These are phyloP conservation scores for Pseudocercospora fijiensis DNA, from an alignment of 2,329 filamentous ascomycete species.

Conservation along the genomic window DNA sequence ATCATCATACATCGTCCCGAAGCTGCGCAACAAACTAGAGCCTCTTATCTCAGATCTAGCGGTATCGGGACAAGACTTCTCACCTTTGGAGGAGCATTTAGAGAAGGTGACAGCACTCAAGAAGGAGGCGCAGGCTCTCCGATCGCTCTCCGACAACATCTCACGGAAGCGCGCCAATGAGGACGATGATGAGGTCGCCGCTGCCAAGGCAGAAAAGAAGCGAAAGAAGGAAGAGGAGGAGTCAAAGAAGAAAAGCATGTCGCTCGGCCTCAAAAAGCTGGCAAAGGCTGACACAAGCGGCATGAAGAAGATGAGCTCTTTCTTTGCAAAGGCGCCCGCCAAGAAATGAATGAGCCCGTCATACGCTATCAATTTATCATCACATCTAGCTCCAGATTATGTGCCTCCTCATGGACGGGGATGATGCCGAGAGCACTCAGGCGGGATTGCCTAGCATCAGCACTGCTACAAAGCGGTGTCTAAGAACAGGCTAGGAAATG, in stretches of 20 bases:
- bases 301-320: constrained; percentile 96
- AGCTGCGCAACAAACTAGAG: constrained; percentile 48
- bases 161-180: constrained; percentile 58
- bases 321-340: constrained; percentile 68
- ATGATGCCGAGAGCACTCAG: neutral
- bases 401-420: neutral
- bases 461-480: neutral
- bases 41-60: constrained; percentile 41
- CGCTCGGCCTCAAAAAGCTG: constrained; percentile 72
- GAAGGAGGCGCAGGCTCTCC: constrained; percentile 67
- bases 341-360: constrained; percentile 18
- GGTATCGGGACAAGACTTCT: constrained; percentile 58
- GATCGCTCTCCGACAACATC: constrained; percentile 68
- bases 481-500: neutral
- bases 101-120: constrained; percentile 64
- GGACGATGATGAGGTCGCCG: constrained; percentile 65
- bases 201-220: constrained; percentile 67
- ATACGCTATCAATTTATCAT: neutral
- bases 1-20: constrained; percentile 57
- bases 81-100: constrained; percentile 69
- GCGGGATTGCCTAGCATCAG: neutral
- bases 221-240: constrained; percentile 86
- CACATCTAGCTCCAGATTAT: neutral
- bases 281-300: constrained; percentile 87
- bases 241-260: constrained; percentile 76